These are phyloP conservation scores for Sonneratia caseolaris DNA, from an alignment of 345 rosid genomes.

Conservation along the genomic window DNA sequence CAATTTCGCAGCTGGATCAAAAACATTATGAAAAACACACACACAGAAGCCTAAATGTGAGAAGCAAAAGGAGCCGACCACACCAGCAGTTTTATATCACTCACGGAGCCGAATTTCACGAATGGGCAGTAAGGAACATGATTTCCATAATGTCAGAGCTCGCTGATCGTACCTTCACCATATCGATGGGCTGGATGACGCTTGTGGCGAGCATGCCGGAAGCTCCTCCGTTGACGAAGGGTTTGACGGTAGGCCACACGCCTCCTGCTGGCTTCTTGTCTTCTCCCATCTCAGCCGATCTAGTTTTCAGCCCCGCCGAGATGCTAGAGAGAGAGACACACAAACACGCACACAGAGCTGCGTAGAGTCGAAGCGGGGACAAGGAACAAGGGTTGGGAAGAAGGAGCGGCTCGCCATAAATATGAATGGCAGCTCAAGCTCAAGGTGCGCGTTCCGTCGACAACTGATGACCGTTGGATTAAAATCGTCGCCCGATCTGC, in stretches of 20 bases:
- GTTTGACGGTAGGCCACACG: constrained; percentile 78
- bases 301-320: constrained; percentile 5
- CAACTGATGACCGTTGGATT: background rate
- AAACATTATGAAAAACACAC: background rate
- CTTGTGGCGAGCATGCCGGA: constrained; percentile 99
- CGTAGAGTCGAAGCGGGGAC: background rate
- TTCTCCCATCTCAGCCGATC: constrained; percentile 38
- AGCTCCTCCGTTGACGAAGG: constrained; percentile 89
- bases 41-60: background rate
- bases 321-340: background rate
- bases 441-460: background rate
- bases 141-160: background rate
- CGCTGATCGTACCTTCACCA: constrained; percentile 61
- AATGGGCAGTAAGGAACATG: background rate
- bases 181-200: constrained; percentile 94
- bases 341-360: background rate
- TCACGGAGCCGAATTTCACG: background rate
- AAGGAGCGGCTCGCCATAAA: background rate
- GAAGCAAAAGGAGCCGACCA: background rate
- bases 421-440: background rate
- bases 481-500: background rate
- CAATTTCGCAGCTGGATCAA: background rate
- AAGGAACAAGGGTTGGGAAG: background rate
- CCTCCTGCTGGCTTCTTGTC: constrained; percentile 59
- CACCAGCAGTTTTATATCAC: background rate